Base-by-base conservation (phyloP, 768 basidiomycete species). In the Candolleomyces efflorescens region DNA sequence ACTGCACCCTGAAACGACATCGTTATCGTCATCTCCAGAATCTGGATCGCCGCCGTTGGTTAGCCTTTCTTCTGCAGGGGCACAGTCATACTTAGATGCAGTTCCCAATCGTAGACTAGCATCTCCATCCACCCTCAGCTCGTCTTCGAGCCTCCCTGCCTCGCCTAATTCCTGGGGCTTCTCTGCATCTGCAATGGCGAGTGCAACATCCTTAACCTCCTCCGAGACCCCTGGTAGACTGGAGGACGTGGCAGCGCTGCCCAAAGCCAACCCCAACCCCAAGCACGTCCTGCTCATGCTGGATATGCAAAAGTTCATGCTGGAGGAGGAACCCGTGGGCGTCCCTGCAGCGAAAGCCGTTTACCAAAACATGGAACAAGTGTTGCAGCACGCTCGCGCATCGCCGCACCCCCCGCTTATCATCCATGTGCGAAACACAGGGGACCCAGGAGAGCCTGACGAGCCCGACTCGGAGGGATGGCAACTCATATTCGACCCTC, bases 361-460 rank as follows among this genome's bases (percentile, higher is more conserved):
- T 36, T 75, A 73, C 54, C 62, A 69, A 37, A 84, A 86, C 69
- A 77, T 88, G 65, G 61, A 68, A 2, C 62, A 59, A 23, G 75
- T 87, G 64, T 81, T 88, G 61, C 39, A 67, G 13, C 65, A 72
- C 36, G 86, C 85, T 2, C 80, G 85, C 22, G 68, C 71, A 12
- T 78, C 78, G 27, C 53, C 64, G 1, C 76, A 77, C 0, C 77
- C 80, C 3, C 84, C 82, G 5, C 75, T 75, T 13, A 86, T 89
- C 69, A 74, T 89, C 52, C 87, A 89, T 66, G 77, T 88, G 59
- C 85, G 86, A 59, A 88, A 87, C 68, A 75, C 66, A 17, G 87
- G 87, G 36, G 86, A 84, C 61, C 60, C 64, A 1, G 80, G 85
- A 41, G 86, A 89, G 13, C 68, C 80, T 4, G 87, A 89, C 70